phyloP scores from a whole-genome alignment of 495 filamentous ascomycete species.

The Penicillium herquei region DNA sequence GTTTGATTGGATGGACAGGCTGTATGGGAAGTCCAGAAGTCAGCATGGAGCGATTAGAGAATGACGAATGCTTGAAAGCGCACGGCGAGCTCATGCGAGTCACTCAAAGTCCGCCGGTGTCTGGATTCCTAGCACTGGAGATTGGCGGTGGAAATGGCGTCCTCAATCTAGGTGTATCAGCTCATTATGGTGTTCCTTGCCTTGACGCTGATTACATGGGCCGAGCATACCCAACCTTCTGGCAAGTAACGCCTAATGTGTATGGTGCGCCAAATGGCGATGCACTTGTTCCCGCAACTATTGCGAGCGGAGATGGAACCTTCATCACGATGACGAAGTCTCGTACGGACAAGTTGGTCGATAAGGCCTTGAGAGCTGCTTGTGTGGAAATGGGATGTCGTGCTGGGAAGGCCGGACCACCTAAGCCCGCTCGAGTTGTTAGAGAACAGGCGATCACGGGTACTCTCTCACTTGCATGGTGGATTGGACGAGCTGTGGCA shows the following conservation, averaged over 20 bases:
- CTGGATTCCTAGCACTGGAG: conserved; percentile 32
- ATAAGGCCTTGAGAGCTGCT: conserved; percentile 29
- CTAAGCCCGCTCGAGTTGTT: conserved; percentile 27
- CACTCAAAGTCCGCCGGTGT: conserved; percentile 20
- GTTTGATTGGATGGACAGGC: conserved; percentile 24
- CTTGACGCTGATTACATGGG: conserved; percentile 42
- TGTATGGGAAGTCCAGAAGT: conserved; percentile 30
- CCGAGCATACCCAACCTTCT: conserved; percentile 33
- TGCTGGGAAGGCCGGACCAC: conserved; percentile 30
- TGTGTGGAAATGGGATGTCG: conserved; percentile 35
- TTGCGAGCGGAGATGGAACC: conserved; percentile 37
- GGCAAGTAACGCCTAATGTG: conserved; percentile 32
- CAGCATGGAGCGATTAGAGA: conserved; percentile 31
- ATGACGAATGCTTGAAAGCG: conserved; percentile 29
- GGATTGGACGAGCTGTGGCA: conserved; percentile 50
- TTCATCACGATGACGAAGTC: conserved; percentile 35
- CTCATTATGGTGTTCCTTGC: conserved; percentile 26
- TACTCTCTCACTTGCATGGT: conserved; percentile 44
- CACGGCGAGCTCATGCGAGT: conserved; percentile 32
- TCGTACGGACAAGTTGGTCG: conserved; percentile 33
- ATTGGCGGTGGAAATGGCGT: conserved; percentile 42
- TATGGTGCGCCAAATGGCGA: conserved; percentile 26
- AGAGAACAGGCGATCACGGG: conserved; percentile 32
- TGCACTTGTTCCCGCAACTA: conserved; percentile 31
- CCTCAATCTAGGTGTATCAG: conserved; percentile 27